Evolutionary conservation across 345 rosid genomes (phyloP).

Genomic region (Erucastrum elatum): DNA sequence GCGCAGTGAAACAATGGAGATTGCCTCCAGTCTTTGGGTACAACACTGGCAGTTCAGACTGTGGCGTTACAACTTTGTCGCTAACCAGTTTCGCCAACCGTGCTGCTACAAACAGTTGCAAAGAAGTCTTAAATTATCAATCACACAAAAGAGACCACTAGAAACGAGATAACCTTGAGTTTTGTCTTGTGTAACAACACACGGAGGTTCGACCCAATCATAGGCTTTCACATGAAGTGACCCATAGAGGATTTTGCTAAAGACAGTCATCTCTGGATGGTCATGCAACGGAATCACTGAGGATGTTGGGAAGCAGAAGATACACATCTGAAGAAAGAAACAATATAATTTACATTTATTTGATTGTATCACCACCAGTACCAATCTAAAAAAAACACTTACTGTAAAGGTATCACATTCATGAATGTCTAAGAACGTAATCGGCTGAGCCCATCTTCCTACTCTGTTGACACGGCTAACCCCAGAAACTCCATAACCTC

Average conservation of each 20-base stretch:
- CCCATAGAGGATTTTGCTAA: constrained; percentile 89
- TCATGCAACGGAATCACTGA: constrained; percentile 93
- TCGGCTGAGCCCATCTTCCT: constrained; percentile 88
- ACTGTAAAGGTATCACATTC: constrained; percentile 79
- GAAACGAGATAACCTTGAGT: constrained; percentile 42
- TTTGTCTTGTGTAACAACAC: constrained; percentile 46
- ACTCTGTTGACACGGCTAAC: constrained; percentile 49
- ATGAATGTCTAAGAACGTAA: constrained; percentile 71
- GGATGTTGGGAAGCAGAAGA: constrained; percentile 94
- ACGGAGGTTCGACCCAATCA: constrained; percentile 92
- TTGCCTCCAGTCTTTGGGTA: constrained; percentile 85
- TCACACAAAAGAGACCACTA: not conserved
- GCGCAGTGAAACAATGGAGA: constrained; percentile 89
- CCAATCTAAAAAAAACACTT: constrained; percentile 18
- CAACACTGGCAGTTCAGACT: constrained; percentile 65
- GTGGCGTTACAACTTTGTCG: constrained; percentile 69
- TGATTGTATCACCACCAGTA: constrained; percentile 11
- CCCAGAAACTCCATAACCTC: constrained; percentile 78
- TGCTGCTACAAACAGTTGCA: constrained; percentile 49
- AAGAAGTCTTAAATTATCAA: not conserved
- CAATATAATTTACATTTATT: constrained; percentile 12
- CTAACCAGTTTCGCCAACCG: constrained; percentile 63
- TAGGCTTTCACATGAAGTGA: constrained; percentile 93
- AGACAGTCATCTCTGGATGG: constrained; percentile 95
- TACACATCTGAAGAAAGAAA: constrained; percentile 66